These are phyloP conservation scores for Ziziphus jujuba DNA, from an alignment of 306 rosid species.

Conservation along the genomic window DNA sequence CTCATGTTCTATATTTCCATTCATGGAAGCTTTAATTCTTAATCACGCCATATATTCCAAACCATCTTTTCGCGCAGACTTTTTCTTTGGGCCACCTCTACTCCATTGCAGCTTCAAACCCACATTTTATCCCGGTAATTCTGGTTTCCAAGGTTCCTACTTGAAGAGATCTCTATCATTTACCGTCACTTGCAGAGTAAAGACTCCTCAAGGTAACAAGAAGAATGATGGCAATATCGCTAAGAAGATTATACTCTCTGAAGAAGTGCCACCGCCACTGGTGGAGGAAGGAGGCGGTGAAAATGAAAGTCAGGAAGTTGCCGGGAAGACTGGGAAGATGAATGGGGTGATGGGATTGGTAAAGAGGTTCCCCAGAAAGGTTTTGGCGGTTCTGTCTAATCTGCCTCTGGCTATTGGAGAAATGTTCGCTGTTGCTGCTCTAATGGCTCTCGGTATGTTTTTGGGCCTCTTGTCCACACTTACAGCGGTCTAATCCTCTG, in stretches of 20 bases:
- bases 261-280: slow-evolving; percentile 66
- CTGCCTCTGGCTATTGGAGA: slow-evolving; percentile 95
- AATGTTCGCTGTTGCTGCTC: slow-evolving; percentile 74
- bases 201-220: slow-evolving; percentile 49
- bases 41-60: slow-evolving; percentile 33
- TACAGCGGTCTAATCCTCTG: background rate
- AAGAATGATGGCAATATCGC: slow-evolving; percentile 32
- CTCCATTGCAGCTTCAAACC: slow-evolving; percentile 38
- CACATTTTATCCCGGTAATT: slow-evolving; percentile 23
- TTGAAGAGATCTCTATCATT: slow-evolving; percentile 27
- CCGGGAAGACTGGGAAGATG: slow-evolving; percentile 32
- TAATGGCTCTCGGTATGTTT: slow-evolving; percentile 76
- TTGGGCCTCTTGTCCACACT: background rate
- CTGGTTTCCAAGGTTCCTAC: slow-evolving; percentile 13
- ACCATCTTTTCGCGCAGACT: slow-evolving; percentile 41
- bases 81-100: slow-evolving; percentile 37
- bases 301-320: slow-evolving; percentile 28
- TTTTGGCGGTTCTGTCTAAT: slow-evolving; percentile 68
- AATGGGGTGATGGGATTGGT: slow-evolving; percentile 35
- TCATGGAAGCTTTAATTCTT: slow-evolving; percentile 42
- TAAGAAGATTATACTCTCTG: slow-evolving; percentile 72
- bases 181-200: slow-evolving; percentile 44
- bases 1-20: slow-evolving; percentile 11
- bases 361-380: slow-evolving; percentile 53
- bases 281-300: slow-evolving; percentile 32